Evolutionary conservation across 192 early-diverging fungal species (phyloP).

Genomic region (Phycomyces blakesleeanus): DNA sequence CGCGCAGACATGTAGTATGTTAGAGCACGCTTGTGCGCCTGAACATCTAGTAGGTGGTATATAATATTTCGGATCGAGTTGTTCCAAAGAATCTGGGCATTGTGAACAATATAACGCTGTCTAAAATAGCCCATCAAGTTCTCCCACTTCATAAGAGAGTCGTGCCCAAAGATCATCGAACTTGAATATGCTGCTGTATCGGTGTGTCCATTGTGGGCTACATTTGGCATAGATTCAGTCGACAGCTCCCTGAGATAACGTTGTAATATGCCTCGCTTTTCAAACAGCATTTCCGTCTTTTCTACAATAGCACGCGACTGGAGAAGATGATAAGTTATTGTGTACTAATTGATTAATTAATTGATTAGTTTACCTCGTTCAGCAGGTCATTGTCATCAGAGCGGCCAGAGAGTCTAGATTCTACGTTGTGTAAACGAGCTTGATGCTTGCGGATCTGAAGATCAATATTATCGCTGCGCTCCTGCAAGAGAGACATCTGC

Average conservation of each 20-base stretch:
- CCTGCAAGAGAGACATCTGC: constrained; percentile 52
- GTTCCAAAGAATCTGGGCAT: constrained; percentile 83
- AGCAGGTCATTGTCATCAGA: constrained; percentile 41
- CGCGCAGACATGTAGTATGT: constrained; percentile 81
- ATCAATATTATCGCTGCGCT: constrained; percentile 55
- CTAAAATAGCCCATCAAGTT: constrained; percentile 51
- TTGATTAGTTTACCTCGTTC: constrained; percentile 31
- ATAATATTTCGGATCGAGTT: constrained; percentile 76
- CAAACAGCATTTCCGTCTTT: constrained; percentile 54
- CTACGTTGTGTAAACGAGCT: constrained; percentile 44
- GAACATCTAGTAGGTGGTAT: constrained; percentile 71
- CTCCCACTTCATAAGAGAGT: constrained; percentile 35
- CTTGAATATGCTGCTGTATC: constrained; percentile 2
- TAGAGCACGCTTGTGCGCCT: constrained; percentile 63
- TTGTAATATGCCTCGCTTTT: constrained; percentile 57
- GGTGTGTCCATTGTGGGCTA: neutral
- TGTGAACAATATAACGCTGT: constrained; percentile 79
- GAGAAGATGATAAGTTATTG: neutral
- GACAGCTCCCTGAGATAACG: constrained; percentile 30
- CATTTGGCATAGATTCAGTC: constrained; percentile 19
- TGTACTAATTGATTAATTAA: neutral
- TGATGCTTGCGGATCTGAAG: constrained; percentile 51
- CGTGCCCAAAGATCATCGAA: constrained; percentile 34
- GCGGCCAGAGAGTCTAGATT: constrained; percentile 36
- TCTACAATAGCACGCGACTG: constrained; percentile 53